Evolutionary conservation across 495 filamentous ascomycete species (phyloP).

Genomic region (Pyrenula aspistea): DNA sequence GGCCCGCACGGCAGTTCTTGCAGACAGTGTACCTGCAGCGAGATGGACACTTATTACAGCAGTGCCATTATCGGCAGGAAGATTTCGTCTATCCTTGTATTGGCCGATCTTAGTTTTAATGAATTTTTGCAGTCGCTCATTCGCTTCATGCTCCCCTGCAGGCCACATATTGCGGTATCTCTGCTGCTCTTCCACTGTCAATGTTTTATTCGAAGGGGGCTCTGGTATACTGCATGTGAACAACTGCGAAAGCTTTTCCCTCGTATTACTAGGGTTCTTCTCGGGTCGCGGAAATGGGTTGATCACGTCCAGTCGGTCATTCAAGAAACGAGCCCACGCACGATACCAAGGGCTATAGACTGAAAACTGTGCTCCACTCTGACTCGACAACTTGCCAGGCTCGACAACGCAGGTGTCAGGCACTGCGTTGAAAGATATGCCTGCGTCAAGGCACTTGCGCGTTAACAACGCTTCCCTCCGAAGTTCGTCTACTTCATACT

Average conservation of each 20-base stretch:
- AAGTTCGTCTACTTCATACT: conserved; percentile 51
- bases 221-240: conserved; percentile 55
- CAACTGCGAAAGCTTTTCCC: conserved; percentile 39
- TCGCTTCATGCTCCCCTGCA: conserved; percentile 67
- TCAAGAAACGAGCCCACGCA: conserved; percentile 60
- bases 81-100: conserved; percentile 51
- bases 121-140: conserved; percentile 55
- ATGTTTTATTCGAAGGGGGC: conserved; percentile 49
- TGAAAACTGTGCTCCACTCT: conserved; percentile 64
- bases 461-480: conserved; percentile 59
- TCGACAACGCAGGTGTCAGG: conserved; percentile 77
- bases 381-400: conserved; percentile 52
- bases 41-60: conserved; percentile 71
- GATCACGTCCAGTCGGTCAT: conserved; percentile 54
- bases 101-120: conserved; percentile 47
- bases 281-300: conserved; percentile 44
- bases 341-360: conserved; percentile 78
- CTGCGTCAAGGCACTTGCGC: conserved; percentile 41
- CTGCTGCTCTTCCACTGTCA: conserved; percentile 46
- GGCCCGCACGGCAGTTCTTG: conserved; percentile 56
- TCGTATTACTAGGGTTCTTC: conserved; percentile 44
- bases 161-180: conserved; percentile 55
- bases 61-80: conserved; percentile 50
- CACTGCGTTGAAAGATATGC: conserved; percentile 49
- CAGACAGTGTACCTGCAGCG: conserved; percentile 62